Evolutionary conservation across 257 asterid genomes (phyloP).

Genomic region (Linaria vulgaris): DNA sequence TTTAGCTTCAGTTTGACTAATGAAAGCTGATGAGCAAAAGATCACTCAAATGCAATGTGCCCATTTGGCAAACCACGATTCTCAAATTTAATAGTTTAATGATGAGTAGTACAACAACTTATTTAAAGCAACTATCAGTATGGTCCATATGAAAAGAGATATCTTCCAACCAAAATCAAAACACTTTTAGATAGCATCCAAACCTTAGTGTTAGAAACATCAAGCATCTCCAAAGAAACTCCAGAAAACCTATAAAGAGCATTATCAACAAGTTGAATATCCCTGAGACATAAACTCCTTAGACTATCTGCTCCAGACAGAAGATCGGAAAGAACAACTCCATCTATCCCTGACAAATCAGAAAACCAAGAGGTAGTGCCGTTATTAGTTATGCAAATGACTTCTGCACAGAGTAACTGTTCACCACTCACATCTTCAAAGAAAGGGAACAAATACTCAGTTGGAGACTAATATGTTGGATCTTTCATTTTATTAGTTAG

Average conservation of each 20-base stretch:
- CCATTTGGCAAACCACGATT: conserved; percentile 14
- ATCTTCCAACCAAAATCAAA: conserved; percentile 12
- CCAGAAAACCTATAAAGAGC: conserved; percentile 59
- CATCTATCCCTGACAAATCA: conserved; percentile 58
- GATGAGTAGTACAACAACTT: neutral
- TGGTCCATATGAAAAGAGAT: conserved; percentile 1
- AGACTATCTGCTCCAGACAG: conserved; percentile 47
- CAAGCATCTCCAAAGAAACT: conserved; percentile 72
- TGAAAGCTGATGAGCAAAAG: conserved; percentile 5
- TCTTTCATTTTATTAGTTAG: neutral
- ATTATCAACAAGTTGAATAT: conserved; percentile 56
- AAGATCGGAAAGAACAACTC: conserved; percentile 50
- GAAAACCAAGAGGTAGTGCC: conserved; percentile 13
- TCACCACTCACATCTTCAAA: neutral
- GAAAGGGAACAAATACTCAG: neutral
- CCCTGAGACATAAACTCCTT: conserved; percentile 71
- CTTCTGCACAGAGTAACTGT: conserved; percentile 12
- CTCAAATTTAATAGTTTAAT: conserved; percentile 1
- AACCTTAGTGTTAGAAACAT: conserved; percentile 86
- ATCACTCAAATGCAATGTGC: neutral
- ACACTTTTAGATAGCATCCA: conserved; percentile 19
- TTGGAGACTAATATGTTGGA: neutral
- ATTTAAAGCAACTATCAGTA: neutral
- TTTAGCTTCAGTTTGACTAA: conserved; percentile 8
- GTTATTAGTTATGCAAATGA: conserved; percentile 8